These are phyloP conservation scores for Pseudopithomyces maydicus DNA, from an alignment of 2,329 filamentous ascomycete genomes.

Conservation along the genomic window DNA sequence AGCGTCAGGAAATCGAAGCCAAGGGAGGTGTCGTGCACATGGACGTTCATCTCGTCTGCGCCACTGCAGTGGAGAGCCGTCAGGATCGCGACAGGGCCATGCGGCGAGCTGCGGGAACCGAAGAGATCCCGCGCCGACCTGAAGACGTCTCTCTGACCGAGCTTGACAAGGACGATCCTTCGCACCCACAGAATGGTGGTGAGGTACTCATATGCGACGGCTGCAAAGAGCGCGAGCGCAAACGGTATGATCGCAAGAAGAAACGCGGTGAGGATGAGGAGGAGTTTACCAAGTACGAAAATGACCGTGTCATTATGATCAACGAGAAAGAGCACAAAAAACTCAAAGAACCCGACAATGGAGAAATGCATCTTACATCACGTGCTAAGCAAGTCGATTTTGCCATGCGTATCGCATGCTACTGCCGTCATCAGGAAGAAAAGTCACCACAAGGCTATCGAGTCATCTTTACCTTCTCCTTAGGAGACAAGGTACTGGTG, in stretches of 20 bases:
- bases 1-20: constrained; percentile 75
- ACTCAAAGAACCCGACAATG: constrained; percentile 31
- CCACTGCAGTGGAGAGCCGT: constrained; percentile 83
- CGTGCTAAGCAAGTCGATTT: constrained; percentile 76
- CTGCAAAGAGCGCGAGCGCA: constrained; percentile 91
- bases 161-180: constrained; percentile 64
- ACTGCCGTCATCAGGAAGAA: constrained; percentile 93
- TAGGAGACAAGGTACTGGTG: constrained; percentile 76
- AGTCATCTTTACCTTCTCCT: constrained; percentile 94
- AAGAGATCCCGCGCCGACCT: constrained; percentile 43
- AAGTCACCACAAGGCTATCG: constrained; percentile 77
- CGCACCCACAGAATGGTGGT: constrained; percentile 83
- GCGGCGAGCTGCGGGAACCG: constrained; percentile 57
- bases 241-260: constrained; percentile 90
- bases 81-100: constrained; percentile 71
- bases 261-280: constrained; percentile 94
- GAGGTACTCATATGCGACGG: constrained; percentile 89
- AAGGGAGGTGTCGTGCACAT: constrained; percentile 51
- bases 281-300: constrained; percentile 65
- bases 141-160: constrained; percentile 47
- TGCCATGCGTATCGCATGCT: constrained; percentile 96
- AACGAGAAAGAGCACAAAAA: constrained; percentile 46
- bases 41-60: constrained; percentile 70
- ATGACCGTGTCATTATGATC: constrained; percentile 51
- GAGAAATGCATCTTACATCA: constrained; percentile 22